Evolutionary conservation across 306 rosid species (phyloP).

Genomic region (Amphicarpaea edgeworthii): DNA sequence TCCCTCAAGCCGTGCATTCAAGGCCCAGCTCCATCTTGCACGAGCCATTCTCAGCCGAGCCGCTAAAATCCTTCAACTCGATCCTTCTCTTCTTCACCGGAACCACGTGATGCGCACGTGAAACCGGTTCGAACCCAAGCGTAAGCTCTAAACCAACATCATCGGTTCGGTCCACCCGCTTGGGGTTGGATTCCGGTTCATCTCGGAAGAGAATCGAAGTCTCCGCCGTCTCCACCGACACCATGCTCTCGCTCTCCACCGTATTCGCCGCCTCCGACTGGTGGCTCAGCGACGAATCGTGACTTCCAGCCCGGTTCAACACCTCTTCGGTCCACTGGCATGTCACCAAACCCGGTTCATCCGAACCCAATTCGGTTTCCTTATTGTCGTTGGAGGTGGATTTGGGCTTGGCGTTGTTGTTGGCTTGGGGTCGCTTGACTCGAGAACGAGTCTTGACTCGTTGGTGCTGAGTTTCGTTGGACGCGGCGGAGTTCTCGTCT

Average conservation of each 20-base stretch:
- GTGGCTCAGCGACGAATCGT: conserved; percentile 91
- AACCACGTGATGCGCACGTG: conserved; percentile 63
- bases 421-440: conserved; percentile 54
- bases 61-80: conserved; percentile 34
- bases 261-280: conserved; percentile 72
- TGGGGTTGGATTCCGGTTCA: conserved; percentile 60
- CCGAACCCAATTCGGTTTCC: conserved; percentile 7
- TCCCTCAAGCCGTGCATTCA: conserved; percentile 48
- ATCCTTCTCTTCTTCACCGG: conserved; percentile 86
- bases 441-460: conserved; percentile 74
- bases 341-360: not conserved
- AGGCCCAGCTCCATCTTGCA: conserved; percentile 61
- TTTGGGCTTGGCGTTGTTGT: conserved; percentile 49
- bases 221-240: conserved; percentile 75
- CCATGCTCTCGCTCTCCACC: conserved; percentile 79
- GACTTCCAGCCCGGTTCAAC: conserved; percentile 72
- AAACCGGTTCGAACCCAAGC: conserved; percentile 70
- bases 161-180: conserved; percentile 2
- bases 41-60: conserved; percentile 8
- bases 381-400: not conserved
- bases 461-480: conserved; percentile 43
- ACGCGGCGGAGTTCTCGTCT: conserved; percentile 83
- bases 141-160: conserved; percentile 75
- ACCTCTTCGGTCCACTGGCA: conserved; percentile 48
- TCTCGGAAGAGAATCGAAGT: conserved; percentile 53